Base-by-base conservation (phyloP, 2,329 filamentous ascomycete species). In the Monilinia fructicola region DNA sequence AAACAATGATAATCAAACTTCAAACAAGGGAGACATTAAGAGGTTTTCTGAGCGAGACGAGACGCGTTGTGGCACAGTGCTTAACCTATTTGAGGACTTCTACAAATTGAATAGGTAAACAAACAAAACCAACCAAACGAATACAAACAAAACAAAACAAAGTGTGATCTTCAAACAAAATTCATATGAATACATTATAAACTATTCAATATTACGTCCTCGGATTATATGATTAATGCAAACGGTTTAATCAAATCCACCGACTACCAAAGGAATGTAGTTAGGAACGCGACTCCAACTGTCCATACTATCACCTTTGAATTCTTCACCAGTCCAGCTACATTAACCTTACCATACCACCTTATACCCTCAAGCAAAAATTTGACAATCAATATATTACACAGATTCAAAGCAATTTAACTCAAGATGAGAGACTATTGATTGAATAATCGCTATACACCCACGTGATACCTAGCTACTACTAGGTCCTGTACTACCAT, bases 41-140 rank as follows among this genome's bases (percentile, higher is more conserved):
- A 4, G 44, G 44, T 38, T 50, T 31, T 38, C 58, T 26, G 21
- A 50, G 44, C 58, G 44, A 26, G 44, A 28, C 58, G 44, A 26
- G 44, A 28, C 58, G 58, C 44, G 44, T 60, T 28, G 58, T 60
- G 58, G 58, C 44, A 50, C 58, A 23, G 58, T 31, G 44, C 44
- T 60, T 60, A 60, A 60, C 44, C 58, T 50, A 38, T 50, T 35
- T 60, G 31, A 14, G 56, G 44, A 60, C 44, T 60, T 26, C 58
- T 31, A 28, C 58, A 48, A 60, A 21, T 23, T 26, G 23, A 28
- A 26, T 23, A 59, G 44, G 31, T 7, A 35, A 7, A 7, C 9
- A 42, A 16, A 42, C 40, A 16, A 42, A 16, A 42, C 40, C 5
- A 40, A 40, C 1, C 38, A 40, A 40, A 14, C 12, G 3, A 14